Base-by-base conservation (phyloP, 768 basidiomycete species). In the Amanita rubescens region DNA sequence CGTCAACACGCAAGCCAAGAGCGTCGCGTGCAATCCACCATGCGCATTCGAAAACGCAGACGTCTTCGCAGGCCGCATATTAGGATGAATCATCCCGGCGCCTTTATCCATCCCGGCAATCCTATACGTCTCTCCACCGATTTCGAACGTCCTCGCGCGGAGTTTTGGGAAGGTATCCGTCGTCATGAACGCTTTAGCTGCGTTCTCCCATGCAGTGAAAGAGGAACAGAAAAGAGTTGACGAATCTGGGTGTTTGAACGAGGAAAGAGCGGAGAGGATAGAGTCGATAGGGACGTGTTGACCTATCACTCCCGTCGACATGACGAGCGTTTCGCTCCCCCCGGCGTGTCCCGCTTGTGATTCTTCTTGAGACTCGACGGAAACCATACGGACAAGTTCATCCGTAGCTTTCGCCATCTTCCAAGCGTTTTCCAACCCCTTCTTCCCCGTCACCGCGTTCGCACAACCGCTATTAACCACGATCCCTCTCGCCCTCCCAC, bases 81-180 rank as follows among this genome's bases (percentile, higher is more conserved):
- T n/a, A n/a, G n/a, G n/a, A n/a, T n/a, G n/a, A n/a, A n/a, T n/a
- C n/a, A n/a, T n/a, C n/a, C n/a, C n/a, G n/a, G n/a, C n/a, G 30
- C 95, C 95, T 71, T 99, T 99, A 72, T 97, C 94, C 75, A 98
- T 95, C 8, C 95, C 95, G 2, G 91, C 94, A 66, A 99, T 79
- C 15, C 84, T 78, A 58, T 87, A 90, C 57, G 84, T 79, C 22
- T 73, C n/a, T n/a, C n/a, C n/a, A n/a, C n/a, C n/a, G n/a, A n/a
- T n/a, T n/a, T n/a, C n/a, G n/a, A n/a, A n/a, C 1, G 76, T 70
- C 14, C 85, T 78, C 0, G 91, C 82, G 5, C 94, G 87, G 24
- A 98, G 78, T 67, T 98, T 99, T 1, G 94, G 95, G 71, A 99
- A 99, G 15, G 94, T 97, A 68, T 98, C 96, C 3, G 78, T n/a